Percentiles rank a stretch among this genome's conserved stretches.
Conservation (phyloP, 441 rosid species). For the Raphanus hybrid region DNA sequence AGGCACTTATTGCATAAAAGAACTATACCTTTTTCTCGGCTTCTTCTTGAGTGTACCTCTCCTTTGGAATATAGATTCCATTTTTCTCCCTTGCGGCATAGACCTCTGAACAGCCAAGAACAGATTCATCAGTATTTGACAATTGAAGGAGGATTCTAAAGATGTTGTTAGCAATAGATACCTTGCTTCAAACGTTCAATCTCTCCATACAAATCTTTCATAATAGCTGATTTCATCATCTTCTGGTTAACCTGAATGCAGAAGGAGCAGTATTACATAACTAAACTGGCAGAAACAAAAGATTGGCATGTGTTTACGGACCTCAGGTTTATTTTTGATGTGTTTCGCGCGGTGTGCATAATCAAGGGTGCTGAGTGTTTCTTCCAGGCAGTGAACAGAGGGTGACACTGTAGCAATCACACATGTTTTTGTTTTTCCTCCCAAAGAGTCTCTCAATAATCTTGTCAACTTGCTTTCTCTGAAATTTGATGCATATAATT, state of each 20-base stretch:
- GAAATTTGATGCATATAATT: constrained; percentile 40
- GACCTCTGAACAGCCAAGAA: constrained; percentile 66
- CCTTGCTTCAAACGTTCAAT: constrained; percentile 97
- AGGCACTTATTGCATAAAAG: constrained; percentile 9
- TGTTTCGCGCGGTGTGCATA: constrained; percentile 99
- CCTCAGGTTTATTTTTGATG: constrained; percentile 98
- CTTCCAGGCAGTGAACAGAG: constrained; percentile 91
- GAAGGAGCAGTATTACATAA: constrained; percentile 32
- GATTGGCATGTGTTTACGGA: constrained; percentile 37
- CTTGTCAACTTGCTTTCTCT: constrained; percentile 98
- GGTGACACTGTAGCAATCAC: constrained; percentile 97
- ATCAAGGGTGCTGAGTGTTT: constrained; percentile 97
- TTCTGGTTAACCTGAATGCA: constrained; percentile 88
- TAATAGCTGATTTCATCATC: constrained; percentile 98
- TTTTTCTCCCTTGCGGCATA: constrained; percentile 98
- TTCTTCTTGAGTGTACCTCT: constrained; percentile 92
- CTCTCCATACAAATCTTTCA: constrained; percentile 90
- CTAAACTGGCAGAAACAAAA: constrained; percentile 18
- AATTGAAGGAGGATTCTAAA: constrained; percentile 1
- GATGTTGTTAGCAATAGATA: constrained; percentile 39
- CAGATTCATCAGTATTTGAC: constrained; percentile 5
- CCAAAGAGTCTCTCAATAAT: constrained; percentile 93
- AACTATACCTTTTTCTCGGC: constrained; percentile 88
- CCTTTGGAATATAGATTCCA: constrained; percentile 94
- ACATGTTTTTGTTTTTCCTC: constrained; percentile 99